A percentile compares a stretch with the other conserved stretches of the same genome.
Evolutionary conservation across 2,329 filamentous ascomycete species (phyloP).

Genomic region (Myriosclerotinia curreyana): DNA sequence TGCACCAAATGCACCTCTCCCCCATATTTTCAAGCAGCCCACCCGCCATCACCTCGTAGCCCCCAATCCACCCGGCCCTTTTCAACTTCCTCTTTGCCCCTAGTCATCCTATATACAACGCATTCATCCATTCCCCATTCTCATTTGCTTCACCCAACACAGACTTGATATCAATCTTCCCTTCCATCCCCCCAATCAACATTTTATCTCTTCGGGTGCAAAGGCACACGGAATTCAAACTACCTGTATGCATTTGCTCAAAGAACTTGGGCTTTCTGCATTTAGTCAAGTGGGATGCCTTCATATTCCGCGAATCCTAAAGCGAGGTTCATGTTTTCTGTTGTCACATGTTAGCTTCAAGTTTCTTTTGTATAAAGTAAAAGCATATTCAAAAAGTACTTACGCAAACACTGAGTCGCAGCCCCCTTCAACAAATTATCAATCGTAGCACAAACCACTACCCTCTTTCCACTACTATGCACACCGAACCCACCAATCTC

Average conservation of each 20-base stretch:
- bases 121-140: background rate
- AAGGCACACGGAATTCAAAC: slow-evolving; percentile 20
- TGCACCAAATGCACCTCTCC: background rate
- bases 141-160: background rate
- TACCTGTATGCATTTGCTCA: slow-evolving; percentile 19
- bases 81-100: background rate
- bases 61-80: background rate
- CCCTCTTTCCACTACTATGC: slow-evolving; percentile 81
- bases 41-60: background rate
- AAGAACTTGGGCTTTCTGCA: background rate
- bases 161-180: background rate
- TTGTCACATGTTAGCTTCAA: background rate
- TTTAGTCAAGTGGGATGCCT: slow-evolving; percentile 62
- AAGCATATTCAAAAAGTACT: slow-evolving; percentile 44
- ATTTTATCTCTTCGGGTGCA: slow-evolving; percentile 10
- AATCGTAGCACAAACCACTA: slow-evolving; percentile 91
- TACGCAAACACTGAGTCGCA: slow-evolving; percentile 86
- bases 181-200: background rate
- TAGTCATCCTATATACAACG: background rate
- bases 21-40: background rate
- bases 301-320: slow-evolving; percentile 86
- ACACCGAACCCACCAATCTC: slow-evolving; percentile 97
- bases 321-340: slow-evolving; percentile 92
- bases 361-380: background rate
- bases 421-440: slow-evolving; percentile 94